phyloP scores from a whole-genome alignment of 2,329 filamentous ascomycete species.

The Colletotrichum abscissum region DNA sequence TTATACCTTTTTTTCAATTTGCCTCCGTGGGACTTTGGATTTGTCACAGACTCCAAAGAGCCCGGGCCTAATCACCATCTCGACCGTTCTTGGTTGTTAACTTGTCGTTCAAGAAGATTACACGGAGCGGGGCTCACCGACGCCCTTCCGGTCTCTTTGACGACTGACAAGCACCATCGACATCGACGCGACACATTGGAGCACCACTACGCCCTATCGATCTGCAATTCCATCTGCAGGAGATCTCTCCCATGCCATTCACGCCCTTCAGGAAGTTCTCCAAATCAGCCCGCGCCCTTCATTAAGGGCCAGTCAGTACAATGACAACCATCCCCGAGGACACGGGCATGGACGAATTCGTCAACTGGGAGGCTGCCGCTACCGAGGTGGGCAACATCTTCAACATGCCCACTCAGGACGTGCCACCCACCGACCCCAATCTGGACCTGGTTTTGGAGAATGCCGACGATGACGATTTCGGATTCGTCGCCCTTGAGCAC shows the following conservation, averaged over 20 bases:
- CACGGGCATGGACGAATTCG: slow-evolving; percentile 72
- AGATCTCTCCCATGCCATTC: slow-evolving; percentile 13
- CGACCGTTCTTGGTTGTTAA: slow-evolving; percentile 2
- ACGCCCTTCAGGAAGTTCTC: slow-evolving; percentile 27
- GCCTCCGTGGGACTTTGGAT: slow-evolving; percentile 19
- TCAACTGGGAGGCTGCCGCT: slow-evolving; percentile 69
- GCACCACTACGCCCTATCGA: slow-evolving; percentile 15
- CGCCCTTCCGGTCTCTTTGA: slow-evolving; percentile 15
- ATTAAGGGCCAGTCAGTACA: slow-evolving; percentile 25
- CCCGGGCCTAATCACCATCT: not conserved
- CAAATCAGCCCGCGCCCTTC: slow-evolving; percentile 23
- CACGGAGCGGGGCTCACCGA: slow-evolving; percentile 27
- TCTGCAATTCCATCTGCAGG: slow-evolving; percentile 16
- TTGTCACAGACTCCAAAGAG: slow-evolving; percentile 17
- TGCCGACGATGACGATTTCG: slow-evolving; percentile 68
- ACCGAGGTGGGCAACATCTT: slow-evolving; percentile 48
- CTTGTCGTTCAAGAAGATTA: not conserved
- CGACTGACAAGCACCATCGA: slow-evolving; percentile 18
- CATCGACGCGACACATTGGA: slow-evolving; percentile 8
- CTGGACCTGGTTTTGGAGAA: slow-evolving; percentile 67
- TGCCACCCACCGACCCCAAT: slow-evolving; percentile 50
- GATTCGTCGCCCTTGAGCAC: slow-evolving; percentile 69
- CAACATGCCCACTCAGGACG: slow-evolving; percentile 47
- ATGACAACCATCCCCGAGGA: slow-evolving; percentile 57
- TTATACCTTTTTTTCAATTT: slow-evolving; percentile 35